Percentiles rank a stretch among this genome's conserved stretches.
Evolutionary conservation across 441 rosid species (phyloP).

Genomic region (Adansonia grandidieri): DNA sequence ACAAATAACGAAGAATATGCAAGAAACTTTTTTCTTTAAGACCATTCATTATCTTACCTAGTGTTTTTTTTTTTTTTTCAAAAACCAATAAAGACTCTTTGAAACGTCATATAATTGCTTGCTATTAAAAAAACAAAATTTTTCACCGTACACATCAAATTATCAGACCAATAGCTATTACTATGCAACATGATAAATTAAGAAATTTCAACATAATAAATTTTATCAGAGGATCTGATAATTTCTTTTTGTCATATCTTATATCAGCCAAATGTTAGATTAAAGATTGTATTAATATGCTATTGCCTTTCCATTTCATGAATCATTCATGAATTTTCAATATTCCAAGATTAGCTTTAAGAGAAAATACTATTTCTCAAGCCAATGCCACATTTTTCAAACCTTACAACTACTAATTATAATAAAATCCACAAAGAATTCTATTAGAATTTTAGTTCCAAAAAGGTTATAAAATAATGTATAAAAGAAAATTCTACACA

Average conservation of each 20-base stretch:
- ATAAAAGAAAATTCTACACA: not conserved
- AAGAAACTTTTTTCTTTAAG: not conserved
- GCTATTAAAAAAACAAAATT: not conserved
- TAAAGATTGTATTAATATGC: not conserved
- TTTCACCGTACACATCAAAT: not conserved
- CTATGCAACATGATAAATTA: not conserved
- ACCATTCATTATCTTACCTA: not conserved
- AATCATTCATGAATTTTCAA: not conserved
- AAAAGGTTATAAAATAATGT: not conserved
- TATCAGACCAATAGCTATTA: slow-evolving; percentile 1
- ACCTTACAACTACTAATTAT: slow-evolving; percentile 2
- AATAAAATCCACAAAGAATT: not conserved
- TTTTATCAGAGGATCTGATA: not conserved
- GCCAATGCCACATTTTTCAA: not conserved
- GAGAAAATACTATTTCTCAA: slow-evolving; percentile 1
- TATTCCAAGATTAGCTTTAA: not conserved
- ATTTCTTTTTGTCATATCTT: not conserved
- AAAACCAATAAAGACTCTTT: not conserved
- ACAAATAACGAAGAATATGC: not conserved
- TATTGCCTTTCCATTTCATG: not conserved
- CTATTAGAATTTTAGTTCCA: not conserved
- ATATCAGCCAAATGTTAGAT: not conserved
- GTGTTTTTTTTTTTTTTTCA: not conserved
- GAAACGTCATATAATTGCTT: not conserved
- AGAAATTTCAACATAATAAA: not conserved